These are phyloP conservation scores for Phytophthora colocasiae DNA, from an alignment of 352 stramenopile genomes.

Conservation along the genomic window DNA sequence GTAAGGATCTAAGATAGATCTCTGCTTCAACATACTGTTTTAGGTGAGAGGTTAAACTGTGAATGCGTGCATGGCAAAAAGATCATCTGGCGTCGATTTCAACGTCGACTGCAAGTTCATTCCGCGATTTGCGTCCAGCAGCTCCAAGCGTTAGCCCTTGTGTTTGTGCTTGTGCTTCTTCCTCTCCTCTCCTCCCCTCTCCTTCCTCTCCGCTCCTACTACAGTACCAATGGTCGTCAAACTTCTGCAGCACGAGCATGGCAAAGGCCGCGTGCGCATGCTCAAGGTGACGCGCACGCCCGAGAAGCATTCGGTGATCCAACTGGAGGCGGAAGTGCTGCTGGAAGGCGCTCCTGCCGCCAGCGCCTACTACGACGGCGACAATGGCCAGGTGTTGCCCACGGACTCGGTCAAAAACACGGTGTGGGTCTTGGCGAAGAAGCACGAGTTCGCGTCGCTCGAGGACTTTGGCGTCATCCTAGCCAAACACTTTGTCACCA, in stretches of 20 bases:
- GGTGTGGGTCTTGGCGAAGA: conserved; percentile 89
- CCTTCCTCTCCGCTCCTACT: background rate
- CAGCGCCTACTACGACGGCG: conserved; percentile 81
- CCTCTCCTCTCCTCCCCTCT: background rate
- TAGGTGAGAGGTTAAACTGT: conserved; percentile 7
- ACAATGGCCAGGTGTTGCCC: conserved; percentile 87
- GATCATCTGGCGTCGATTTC: conserved; percentile 23
- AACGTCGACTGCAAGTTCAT: conserved; percentile 29
- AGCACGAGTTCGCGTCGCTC: conserved; percentile 86
- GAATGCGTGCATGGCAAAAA: conserved; percentile 16
- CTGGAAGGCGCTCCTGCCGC: conserved; percentile 81
- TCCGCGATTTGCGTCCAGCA: conserved; percentile 47
- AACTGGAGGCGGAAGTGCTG: conserved; percentile 87
- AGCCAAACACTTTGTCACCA: conserved; percentile 88
- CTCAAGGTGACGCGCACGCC: conserved; percentile 87
- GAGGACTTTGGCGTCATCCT: conserved; percentile 90
- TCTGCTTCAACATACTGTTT: conserved; percentile 17
- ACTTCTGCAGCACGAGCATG: conserved; percentile 77
- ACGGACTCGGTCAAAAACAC: conserved; percentile 94
- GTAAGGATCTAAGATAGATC: conserved; percentile 13
- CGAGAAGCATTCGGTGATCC: conserved; percentile 78
- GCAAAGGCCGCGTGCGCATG: conserved; percentile 88
- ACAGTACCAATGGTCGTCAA: conserved; percentile 78
- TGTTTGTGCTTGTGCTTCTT: background rate
- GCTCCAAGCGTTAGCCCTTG: conserved; percentile 25